phyloP scores from a whole-genome alignment of 2,329 filamentous ascomycete species.

The Cladorrhinum sp. region DNA sequence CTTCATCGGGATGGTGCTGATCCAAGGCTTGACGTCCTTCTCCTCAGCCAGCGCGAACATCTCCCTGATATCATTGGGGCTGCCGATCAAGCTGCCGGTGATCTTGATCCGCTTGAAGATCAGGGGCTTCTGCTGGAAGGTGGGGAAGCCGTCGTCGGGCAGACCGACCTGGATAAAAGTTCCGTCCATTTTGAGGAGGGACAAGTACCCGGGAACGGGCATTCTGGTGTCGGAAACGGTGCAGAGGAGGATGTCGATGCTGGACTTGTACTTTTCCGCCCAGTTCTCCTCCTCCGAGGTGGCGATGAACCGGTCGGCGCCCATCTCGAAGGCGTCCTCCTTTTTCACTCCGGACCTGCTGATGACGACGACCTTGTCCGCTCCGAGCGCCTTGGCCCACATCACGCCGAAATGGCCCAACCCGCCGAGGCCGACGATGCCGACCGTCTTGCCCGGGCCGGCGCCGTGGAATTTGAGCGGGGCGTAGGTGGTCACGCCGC shows the following conservation, averaged over 20 bases:
- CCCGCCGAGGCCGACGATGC: conserved; percentile 66
- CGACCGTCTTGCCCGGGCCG: conserved; percentile 66
- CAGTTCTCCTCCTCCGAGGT: conserved; percentile 52
- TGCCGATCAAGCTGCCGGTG: conserved; percentile 46
- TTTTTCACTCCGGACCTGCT: conserved; percentile 52
- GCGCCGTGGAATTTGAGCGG: conserved; percentile 61
- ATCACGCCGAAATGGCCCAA: conserved; percentile 67
- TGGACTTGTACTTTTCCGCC: conserved; percentile 47
- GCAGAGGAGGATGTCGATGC: conserved; percentile 58
- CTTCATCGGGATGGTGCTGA: conserved; percentile 54
- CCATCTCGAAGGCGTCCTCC: conserved; percentile 54
- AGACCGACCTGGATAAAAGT: conserved; percentile 29
- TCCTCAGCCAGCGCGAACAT: conserved; percentile 60
- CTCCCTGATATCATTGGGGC: conserved; percentile 56
- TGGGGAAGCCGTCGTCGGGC: conserved; percentile 54
- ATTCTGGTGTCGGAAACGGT: conserved; percentile 54
- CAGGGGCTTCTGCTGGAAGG: conserved; percentile 54
- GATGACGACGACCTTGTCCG: conserved; percentile 58
- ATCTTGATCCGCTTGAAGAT: conserved; percentile 54
- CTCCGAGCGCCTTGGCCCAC: conserved; percentile 65
- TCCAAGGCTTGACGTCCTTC: conserved; percentile 56
- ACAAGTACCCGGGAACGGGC: conserved; percentile 61
- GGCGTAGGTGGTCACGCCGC: conserved; percentile 63
- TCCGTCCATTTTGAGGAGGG: conserved; percentile 60
- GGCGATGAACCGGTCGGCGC: conserved; percentile 50